Evolutionary conservation across 2,329 filamentous ascomycete genomes (phyloP), one percentile per base, ranked within the genome.

Genomic region (Colletotrichum melonis): DNA sequence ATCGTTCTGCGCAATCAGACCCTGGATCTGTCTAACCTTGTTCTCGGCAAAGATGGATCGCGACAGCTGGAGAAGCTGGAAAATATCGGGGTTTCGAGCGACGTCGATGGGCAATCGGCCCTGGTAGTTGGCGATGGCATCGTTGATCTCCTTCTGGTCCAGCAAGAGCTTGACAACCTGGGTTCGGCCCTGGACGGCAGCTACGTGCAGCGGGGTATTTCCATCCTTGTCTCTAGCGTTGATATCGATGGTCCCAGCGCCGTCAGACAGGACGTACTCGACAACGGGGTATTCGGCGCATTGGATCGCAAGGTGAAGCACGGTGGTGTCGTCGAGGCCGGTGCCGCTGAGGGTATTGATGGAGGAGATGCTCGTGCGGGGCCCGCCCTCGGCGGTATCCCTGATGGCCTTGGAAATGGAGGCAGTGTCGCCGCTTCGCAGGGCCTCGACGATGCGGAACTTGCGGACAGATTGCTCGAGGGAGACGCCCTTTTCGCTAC

Each of bases 401-500:
- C 92, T 89, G 76, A 98, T 94, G 1, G 94, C 94, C 81, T 93
- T 96, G 35, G 94, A 94, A 78, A 99, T 98, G 49, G 94, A 94
- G 16, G 92, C 92, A 0, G 95, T 97, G 81, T 99, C 96, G 67
- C 97, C 97, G 81, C 91, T 97, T 76, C 96, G 91, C 76, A 99
- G 86, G 55, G 95, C 93, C 84, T 98, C 97, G 80, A 98, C 98
- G 59, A 98, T 91, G 76, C 95, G 92, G 83, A 99, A 99, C 76
- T 97, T 95, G 80, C 93, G 92, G 66, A 99, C 95, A 0, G 96
- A 98, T 82, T 98, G 95, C 81, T 99, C 95, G 72, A 99, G 93
- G 28, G 91, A 92, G 46, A 80, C 83, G 30, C 82, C 83, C 78
- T 86, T 89, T 63, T 87, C 86, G 54, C 78, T 74, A 28, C 77